Percentiles rank a stretch among this genome's conserved stretches.
Evolutionary conservation across 2,329 filamentous ascomycete species (phyloP).

Genomic region (Fusarium sp.): DNA sequence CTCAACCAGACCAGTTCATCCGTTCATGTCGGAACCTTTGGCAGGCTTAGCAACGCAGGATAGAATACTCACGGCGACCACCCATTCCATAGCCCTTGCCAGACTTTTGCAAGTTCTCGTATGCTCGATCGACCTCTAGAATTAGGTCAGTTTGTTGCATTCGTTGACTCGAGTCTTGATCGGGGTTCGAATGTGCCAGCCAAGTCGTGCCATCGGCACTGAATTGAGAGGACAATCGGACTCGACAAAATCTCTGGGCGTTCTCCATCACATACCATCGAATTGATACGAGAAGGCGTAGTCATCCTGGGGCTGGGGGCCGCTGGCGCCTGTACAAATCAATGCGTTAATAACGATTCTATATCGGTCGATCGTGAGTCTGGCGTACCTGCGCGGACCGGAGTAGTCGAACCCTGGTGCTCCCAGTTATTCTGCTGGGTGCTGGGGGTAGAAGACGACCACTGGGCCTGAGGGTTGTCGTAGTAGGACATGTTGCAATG

Average conservation of each 20-base stretch:
- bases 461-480: conserved; percentile 55
- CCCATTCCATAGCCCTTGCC: conserved; percentile 85
- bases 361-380: neutral
- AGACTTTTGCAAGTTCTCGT: conserved; percentile 96
- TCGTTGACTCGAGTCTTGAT: neutral
- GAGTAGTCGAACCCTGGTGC: conserved; percentile 54
- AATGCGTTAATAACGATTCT: conserved; percentile 18
- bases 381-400: conserved; percentile 52
- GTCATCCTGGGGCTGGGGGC: conserved; percentile 78
- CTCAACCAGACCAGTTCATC: conserved; percentile 30
- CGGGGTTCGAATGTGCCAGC: neutral
- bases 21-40: conserved; percentile 15
- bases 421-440: conserved; percentile 56
- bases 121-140: conserved; percentile 92
- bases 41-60: conserved; percentile 9
- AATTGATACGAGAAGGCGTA: conserved; percentile 87
- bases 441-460: conserved; percentile 44
- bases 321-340: conserved; percentile 70
- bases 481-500: conserved; percentile 55
- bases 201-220: neutral
- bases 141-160: conserved; percentile 7
- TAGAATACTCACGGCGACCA: conserved; percentile 81
- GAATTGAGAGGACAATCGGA: neutral
- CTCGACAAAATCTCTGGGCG: neutral
- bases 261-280: conserved; percentile 73